These are phyloP conservation scores for Flaveria robusta DNA, from an alignment of 129 eudicot genomes.

Conservation along the genomic window DNA sequence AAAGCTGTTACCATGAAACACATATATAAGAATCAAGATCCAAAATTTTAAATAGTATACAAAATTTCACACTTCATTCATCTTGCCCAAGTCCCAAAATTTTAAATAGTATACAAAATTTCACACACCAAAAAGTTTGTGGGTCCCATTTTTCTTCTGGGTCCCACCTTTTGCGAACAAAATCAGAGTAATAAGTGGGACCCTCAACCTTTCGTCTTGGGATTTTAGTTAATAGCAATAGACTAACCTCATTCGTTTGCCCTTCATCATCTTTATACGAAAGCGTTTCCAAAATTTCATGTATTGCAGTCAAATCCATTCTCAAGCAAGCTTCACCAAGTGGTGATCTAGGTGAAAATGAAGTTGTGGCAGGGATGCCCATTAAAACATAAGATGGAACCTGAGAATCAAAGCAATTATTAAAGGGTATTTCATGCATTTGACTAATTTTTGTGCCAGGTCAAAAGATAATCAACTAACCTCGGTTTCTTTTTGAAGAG, in stretches of 20 bases:
- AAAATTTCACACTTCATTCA: background rate
- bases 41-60: background rate
- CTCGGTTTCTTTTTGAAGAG: conserved; percentile 66
- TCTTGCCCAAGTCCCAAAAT: background rate
- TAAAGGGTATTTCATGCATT: conserved; percentile 18
- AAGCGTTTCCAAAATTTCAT: conserved; percentile 50
- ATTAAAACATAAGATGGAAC: conserved; percentile 57
- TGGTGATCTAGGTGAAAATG: conserved; percentile 58
- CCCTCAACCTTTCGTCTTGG: background rate
- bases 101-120: background rate
- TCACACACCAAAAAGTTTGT: background rate
- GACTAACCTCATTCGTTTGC: conserved; percentile 54
- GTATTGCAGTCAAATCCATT: conserved; percentile 72
- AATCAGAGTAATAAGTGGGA: background rate
- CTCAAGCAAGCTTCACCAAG: conserved; percentile 70
- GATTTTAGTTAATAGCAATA: background rate
- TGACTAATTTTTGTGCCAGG: conserved; percentile 9
- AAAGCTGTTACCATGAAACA: conserved; percentile 46
- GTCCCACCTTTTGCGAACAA: background rate
- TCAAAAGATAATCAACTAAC: conserved; percentile 32
- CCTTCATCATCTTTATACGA: conserved; percentile 68
- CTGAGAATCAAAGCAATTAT: conserved; percentile 29
- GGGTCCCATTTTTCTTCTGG: background rate
- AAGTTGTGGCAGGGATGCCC: conserved; percentile 57
- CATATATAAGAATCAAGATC: conserved; percentile 20